Percentiles rank a stretch among this genome's conserved stretches.
Conservation (phyloP, 2,329 filamentous ascomycete genomes). For the Falciphora oryzae region DNA sequence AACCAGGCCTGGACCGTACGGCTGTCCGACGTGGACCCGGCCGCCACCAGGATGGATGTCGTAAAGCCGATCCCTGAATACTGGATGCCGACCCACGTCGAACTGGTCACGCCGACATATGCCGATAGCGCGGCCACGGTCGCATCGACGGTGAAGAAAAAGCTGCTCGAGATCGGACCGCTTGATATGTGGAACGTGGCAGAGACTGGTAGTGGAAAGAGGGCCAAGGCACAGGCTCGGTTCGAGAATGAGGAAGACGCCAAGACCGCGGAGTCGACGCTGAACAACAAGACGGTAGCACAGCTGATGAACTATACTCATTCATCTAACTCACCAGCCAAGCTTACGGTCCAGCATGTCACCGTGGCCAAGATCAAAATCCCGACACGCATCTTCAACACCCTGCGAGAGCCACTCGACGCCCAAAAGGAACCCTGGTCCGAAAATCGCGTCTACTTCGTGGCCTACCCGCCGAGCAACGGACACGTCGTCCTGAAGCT, state of each 20-base stretch:
- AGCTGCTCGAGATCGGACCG: slow-evolving; percentile 25
- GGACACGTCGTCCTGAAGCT: slow-evolving; percentile 30
- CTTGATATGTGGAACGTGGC: slow-evolving; percentile 29
- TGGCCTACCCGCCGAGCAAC: slow-evolving; percentile 20
- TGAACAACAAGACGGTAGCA: slow-evolving; percentile 25
- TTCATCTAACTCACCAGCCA: slow-evolving; percentile 12
- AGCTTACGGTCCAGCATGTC: slow-evolving; percentile 30
- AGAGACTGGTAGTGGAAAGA: slow-evolving; percentile 21
- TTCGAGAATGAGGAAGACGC: slow-evolving; percentile 34
- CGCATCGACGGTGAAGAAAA: slow-evolving; percentile 15
- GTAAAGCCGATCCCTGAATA: slow-evolving; percentile 13
- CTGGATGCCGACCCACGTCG: slow-evolving; percentile 17
- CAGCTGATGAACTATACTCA: no score
- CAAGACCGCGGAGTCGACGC: slow-evolving; percentile 22
- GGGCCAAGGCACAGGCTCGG: slow-evolving; percentile 32
- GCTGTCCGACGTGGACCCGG: slow-evolving; percentile 20
- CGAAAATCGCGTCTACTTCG: slow-evolving; percentile 21
- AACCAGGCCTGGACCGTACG: slow-evolving; percentile 18
- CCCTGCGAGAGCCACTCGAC: slow-evolving; percentile 24
- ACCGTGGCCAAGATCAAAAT: slow-evolving; percentile 33
- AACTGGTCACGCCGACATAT: slow-evolving; percentile 20
- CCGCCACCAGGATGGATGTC: slow-evolving; percentile 15
- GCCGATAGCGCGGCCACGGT: slow-evolving; percentile 18
- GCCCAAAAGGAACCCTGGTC: slow-evolving; percentile 24
- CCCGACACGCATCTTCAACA: slow-evolving; percentile 25